phyloP scores from a whole-genome alignment of 1,139 yeast genomes.

The Protomyces inundatus region DNA sequence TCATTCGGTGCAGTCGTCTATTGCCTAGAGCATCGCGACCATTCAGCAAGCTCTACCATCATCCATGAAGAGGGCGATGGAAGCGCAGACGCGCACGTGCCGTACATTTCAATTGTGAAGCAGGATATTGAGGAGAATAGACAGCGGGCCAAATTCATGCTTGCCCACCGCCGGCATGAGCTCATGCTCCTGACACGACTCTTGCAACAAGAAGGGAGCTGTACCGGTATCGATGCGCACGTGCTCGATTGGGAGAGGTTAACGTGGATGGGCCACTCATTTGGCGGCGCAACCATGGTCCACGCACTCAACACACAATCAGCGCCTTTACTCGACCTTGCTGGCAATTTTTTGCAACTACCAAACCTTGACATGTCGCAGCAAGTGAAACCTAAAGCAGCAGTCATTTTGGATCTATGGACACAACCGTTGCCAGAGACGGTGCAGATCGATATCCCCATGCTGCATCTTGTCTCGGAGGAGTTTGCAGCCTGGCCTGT shows the following conservation, averaged over 20 bases:
- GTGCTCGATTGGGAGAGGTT: background rate
- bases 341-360: background rate
- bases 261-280: background rate
- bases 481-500: slow-evolving; percentile 1
- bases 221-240: background rate
- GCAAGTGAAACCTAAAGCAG: background rate
- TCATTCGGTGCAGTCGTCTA: slow-evolving; percentile 32
- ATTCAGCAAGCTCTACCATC: slow-evolving; percentile 30
- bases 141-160: background rate
- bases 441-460: background rate
- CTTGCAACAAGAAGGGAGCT: background rate
- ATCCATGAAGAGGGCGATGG: background rate
- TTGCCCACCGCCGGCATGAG: background rate
- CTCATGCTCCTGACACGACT: background rate
- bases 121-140: background rate
- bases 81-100: slow-evolving; percentile 2
- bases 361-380: background rate
- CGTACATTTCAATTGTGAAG: background rate
- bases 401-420: slow-evolving; percentile 1
- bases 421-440: slow-evolving; percentile 3
- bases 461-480: slow-evolving; percentile 1
- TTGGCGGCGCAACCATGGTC: slow-evolving; percentile 8
- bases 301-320: background rate
- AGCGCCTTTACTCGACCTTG: background rate
- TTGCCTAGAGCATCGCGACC: slow-evolving; percentile 33